Evolutionary conservation across 2,329 filamentous ascomycete genomes (phyloP).

Genomic region (Huntiella savannae): DNA sequence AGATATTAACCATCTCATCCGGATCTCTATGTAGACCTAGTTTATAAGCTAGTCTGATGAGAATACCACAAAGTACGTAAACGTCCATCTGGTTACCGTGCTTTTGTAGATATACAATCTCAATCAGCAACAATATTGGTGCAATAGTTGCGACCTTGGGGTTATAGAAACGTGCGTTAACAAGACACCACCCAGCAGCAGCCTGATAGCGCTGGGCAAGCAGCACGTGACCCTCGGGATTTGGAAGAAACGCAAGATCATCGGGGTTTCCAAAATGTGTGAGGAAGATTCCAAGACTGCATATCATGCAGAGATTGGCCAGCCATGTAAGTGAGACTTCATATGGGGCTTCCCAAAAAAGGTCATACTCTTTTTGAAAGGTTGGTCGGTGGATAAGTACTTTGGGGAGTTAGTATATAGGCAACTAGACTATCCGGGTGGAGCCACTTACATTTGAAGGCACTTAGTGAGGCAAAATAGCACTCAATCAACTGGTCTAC

Average conservation of each 20-base stretch:
- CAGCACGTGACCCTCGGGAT: slow-evolving; percentile 13
- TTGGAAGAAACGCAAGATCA: slow-evolving; percentile 16
- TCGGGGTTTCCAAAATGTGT: slow-evolving; percentile 23
- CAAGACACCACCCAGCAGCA: slow-evolving; percentile 32
- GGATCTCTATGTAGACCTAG: slow-evolving; percentile 41
- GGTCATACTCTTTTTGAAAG: slow-evolving; percentile 30
- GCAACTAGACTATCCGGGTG: slow-evolving; percentile 7
- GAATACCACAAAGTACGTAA: slow-evolving; percentile 31
- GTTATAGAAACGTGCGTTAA: slow-evolving; percentile 30
- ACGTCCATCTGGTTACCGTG: slow-evolving; percentile 32
- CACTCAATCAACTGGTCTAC: slow-evolving; percentile 31
- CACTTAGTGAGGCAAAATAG: slow-evolving; percentile 34
- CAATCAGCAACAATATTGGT: slow-evolving; percentile 31
- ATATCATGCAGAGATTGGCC: slow-evolving; percentile 30
- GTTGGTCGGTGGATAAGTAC: slow-evolving; percentile 34
- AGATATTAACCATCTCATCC: slow-evolving; percentile 29
- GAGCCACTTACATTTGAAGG: slow-evolving; percentile 27
- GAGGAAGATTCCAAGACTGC: slow-evolving; percentile 25
- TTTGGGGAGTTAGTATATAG: slow-evolving; percentile 15
- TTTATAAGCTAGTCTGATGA: slow-evolving; percentile 35
- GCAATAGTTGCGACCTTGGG: slow-evolving; percentile 30
- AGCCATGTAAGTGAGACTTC: slow-evolving; percentile 26
- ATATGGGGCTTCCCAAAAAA: slow-evolving; percentile 28
- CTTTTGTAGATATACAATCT: slow-evolving; percentile 33
- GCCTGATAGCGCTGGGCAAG: slow-evolving; percentile 27